Percentiles rank a stretch among this genome's conserved stretches.
These are phyloP conservation scores for Globisporangium echinulatum DNA, from an alignment of 352 stramenopile species.

Conservation along the genomic window DNA sequence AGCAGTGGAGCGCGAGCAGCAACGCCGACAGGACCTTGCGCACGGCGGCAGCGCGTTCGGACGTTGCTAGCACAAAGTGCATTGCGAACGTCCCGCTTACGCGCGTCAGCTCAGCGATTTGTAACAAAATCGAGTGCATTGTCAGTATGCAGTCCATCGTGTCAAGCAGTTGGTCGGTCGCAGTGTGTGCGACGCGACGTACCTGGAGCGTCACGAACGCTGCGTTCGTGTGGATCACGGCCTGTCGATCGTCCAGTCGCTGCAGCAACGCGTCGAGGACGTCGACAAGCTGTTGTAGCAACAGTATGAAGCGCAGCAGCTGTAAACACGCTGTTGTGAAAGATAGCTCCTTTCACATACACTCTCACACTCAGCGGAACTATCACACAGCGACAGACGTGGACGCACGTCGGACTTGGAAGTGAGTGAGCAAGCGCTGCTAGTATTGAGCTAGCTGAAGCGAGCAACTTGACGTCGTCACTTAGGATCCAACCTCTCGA, in stretches of 20 bases:
- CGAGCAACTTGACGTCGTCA: too few species aligned
- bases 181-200: background rate
- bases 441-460: too few species aligned
- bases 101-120: slow-evolving; percentile 29
- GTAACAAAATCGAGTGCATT: too few species aligned
- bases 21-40: slow-evolving; percentile 38
- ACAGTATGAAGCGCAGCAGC: too few species aligned
- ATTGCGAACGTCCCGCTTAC: slow-evolving; percentile 32
- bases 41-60: slow-evolving; percentile 28
- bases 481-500: too few species aligned
- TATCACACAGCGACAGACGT: too few species aligned
- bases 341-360: too few species aligned
- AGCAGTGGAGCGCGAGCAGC: slow-evolving; percentile 38
- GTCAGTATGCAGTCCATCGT: too few species aligned
- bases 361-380: too few species aligned
- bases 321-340: too few species aligned
- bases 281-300: slow-evolving; percentile 7
- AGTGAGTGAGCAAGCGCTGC: too few species aligned
- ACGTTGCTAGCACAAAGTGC: slow-evolving; percentile 23
- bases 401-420: too few species aligned
- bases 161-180: background rate
- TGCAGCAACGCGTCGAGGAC: slow-evolving; percentile 9
- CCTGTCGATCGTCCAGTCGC: slow-evolving; percentile 20
- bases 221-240: slow-evolving; percentile 23
- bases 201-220: slow-evolving; percentile 25